Base-by-base conservation (phyloP, 176 grass and related monocot genomes). In the Aegilops sharonensis region DNA sequence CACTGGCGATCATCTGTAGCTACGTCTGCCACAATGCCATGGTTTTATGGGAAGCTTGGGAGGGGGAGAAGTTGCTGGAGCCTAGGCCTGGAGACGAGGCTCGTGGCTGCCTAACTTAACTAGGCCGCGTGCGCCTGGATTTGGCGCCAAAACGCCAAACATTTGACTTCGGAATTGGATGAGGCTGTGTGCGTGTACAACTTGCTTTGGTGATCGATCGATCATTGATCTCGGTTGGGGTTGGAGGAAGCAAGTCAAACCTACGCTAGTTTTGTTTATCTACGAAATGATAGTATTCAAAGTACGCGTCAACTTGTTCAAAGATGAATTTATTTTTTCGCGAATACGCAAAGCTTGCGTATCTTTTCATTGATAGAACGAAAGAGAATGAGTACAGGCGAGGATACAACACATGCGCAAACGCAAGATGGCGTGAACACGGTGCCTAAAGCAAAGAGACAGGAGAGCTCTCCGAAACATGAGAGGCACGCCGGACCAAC, bases 21-120 rank as follows among this genome's bases (percentile, higher is more conserved):
- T 75, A 87, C 85, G 60, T 87, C 10, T 87, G 85, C 89, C 76
- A 91, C 89, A 68, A 91, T 87, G 85, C 85, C 85, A 56, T 87
- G 81, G 85, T 84, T 91, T 87, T 91, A 87, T 79, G 80, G 89
- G 21, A 67, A 34, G 64, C 14, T 43, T 11, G 30, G 9, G 35
- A 23, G 8, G 13, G 45, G 13, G 10, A 54, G 5, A 17, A 45
- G 82, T 2, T 67, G 77, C 67, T 75, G 72, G 42, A 69, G 77
- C 43, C 78, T 86, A 27, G 27, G 27, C 27, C 27, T 27, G 88
- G 64, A 86, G 80, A 80, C 56, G 89, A 78, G 57, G 82, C 54
- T 79, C 43, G 85, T 87, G 81, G 81, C 85, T 91, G 79, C 89
- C 89, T 87, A 91, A 91, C 85, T 78, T 82, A 72, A 78, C 81